phyloP scores from a whole-genome alignment of 768 basidiomycete species.

The Tricholoma hemisulphureum region DNA sequence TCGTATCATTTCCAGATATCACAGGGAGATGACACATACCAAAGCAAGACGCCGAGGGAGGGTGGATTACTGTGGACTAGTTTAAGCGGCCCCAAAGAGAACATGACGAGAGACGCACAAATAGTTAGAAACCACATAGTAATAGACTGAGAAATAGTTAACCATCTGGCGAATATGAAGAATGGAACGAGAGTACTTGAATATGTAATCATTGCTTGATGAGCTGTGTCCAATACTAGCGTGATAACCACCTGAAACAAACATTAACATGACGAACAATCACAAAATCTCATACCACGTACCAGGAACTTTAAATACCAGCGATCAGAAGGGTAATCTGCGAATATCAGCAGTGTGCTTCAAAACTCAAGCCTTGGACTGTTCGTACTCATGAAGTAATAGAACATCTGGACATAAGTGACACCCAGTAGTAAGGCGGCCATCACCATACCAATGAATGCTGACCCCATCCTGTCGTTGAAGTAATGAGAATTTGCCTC shows the following conservation, averaged over 20 bases:
- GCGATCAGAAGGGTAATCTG: not conserved
- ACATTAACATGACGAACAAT: not conserved
- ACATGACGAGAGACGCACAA: conserved; percentile 8
- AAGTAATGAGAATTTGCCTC: no score
- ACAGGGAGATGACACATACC: no score
- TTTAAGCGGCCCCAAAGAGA: not conserved
- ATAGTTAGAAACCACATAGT: conserved; percentile 19
- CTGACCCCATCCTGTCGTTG: no score
- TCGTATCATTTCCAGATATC: not conserved
- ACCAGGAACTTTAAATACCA: conserved; percentile 5
- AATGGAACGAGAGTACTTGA: not conserved
- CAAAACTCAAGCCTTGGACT: no score
- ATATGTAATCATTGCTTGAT: not conserved
- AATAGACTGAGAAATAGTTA: conserved; percentile 13
- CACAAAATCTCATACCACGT: not conserved
- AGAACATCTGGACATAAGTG: no score
- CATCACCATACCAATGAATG: no score
- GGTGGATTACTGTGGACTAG: not conserved
- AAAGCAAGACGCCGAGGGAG: conserved; percentile 6
- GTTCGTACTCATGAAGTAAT: no score
- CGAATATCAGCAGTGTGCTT: not conserved
- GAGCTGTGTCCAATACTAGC: not conserved
- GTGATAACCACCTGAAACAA: not conserved
- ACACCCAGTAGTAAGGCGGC: no score
- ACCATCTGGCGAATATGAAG: not conserved